phyloP scores from a whole-genome alignment of 73 alveolate species.

The Tetrahymena borealis region DNA sequence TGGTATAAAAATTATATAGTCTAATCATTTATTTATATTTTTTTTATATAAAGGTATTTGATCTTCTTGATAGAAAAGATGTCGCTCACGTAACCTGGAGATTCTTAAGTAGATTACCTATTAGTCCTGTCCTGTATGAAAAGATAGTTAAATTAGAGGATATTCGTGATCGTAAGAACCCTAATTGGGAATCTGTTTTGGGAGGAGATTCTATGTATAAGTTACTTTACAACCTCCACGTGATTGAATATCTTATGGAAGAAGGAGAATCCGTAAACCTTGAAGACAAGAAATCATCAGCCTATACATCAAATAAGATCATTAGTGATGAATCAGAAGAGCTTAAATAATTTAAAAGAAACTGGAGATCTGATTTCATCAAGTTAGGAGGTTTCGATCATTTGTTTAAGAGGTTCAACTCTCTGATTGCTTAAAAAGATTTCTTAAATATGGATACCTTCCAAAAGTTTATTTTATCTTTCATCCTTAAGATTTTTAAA shows the following conservation, averaged over 20 bases:
- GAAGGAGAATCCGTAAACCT: slow-evolving; percentile 15
- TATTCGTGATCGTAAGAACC: not conserved
- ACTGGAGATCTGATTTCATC: slow-evolving; percentile 35
- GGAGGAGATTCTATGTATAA: slow-evolving; percentile 51
- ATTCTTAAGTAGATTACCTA: slow-evolving; percentile 35
- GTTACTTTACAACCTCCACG: slow-evolving; percentile 57
- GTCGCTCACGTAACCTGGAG: slow-evolving; percentile 62
- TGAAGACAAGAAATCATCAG: not conserved
- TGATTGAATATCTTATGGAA: slow-evolving; percentile 63
- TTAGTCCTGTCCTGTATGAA: slow-evolving; percentile 54
- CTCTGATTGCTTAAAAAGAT: not conserved
- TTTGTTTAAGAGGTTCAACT: slow-evolving; percentile 7
- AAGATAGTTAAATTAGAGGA: slow-evolving; percentile 34
- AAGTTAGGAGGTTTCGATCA: slow-evolving; percentile 38
- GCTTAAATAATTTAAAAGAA: not conserved
- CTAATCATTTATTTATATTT: not conserved
- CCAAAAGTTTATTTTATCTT: slow-evolving; percentile 25
- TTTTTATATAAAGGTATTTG: slow-evolving; percentile 4
- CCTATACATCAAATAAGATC: not conserved
- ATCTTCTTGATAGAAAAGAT: slow-evolving; percentile 28
- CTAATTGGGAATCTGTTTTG: slow-evolving; percentile 52
- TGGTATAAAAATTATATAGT: not conserved
- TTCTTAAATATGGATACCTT: slow-evolving; percentile 20
- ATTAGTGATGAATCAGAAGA: not conserved
- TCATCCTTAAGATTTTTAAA: slow-evolving; percentile 30